These are phyloP conservation scores for Byssochlamys sp. DNA, from an alignment of 2,329 filamentous ascomycete species.

Conservation along the genomic window DNA sequence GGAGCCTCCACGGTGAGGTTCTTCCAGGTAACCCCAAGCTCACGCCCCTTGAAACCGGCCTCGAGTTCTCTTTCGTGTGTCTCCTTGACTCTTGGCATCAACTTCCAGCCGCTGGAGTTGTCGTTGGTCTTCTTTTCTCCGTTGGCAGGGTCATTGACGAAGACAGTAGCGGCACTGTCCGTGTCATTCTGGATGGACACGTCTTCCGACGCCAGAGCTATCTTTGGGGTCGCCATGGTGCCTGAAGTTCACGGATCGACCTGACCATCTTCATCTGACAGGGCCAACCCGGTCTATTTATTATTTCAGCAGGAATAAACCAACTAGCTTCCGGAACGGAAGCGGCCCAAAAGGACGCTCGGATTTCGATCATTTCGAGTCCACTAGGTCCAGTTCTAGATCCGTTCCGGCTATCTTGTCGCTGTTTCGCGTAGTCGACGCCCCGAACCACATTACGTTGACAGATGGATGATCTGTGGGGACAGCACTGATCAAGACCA, in stretches of 20 bases:
- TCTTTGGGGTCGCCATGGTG: not conserved
- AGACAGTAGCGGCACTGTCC: constrained; percentile 1
- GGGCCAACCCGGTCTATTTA: not conserved
- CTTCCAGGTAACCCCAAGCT: constrained; percentile 57
- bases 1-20: constrained; percentile 54
- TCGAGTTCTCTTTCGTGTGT: constrained; percentile 36
- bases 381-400: not conserved
- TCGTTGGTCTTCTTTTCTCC: constrained; percentile 4
- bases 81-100: constrained; percentile 42
- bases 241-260: not conserved
- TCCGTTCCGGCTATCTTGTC: not conserved
- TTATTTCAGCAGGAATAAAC: not conserved
- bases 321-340: not conserved
- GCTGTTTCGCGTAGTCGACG: not conserved
- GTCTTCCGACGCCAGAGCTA: not conserved
- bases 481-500: not conserved
- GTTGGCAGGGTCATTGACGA: not conserved
- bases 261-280: not conserved
- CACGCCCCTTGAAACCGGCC: constrained; percentile 40
- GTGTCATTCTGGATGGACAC: not conserved
- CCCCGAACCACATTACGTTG: not conserved
- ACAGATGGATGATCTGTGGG: not conserved
- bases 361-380: not conserved
- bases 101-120: constrained; percentile 38
- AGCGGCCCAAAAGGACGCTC: not conserved